Evolutionary conservation across 257 asterid species (phyloP), one percentile per base, ranked within the genome.

Genomic region (Solanum sejunctum): DNA sequence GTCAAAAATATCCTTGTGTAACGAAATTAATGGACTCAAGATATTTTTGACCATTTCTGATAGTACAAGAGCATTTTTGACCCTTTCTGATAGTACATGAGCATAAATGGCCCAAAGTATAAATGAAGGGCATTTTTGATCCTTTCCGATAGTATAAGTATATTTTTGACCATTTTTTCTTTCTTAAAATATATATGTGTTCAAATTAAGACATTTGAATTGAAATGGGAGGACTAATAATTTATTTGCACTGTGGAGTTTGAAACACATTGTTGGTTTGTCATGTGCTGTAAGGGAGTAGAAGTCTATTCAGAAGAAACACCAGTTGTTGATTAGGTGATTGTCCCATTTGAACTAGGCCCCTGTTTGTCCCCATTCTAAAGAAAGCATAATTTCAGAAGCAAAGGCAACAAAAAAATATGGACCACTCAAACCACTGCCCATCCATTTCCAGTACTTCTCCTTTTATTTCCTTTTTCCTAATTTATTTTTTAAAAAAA

Each of bases 351-450:
- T 8, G 45, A 16, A 52, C 49, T 26, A 45, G 55, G 82, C 47
- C 82, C 82, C 82, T 78, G 11, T 78, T 78, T 78, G 82, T 78
- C 85, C 80, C 70, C 52, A 78, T 56, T 17, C 10, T 49, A 87
- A 85, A 73, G 82, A 43, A 80, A 85, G 43, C 86, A 84, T 10
- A 77, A 26, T 83, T 83, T 63, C 79, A 75, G 83, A 75, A 80
- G 79, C 84, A 80, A 49, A 87, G 23, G 63, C 52, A 72, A 69
- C 73, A 26, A 23, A 81, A 54, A 54, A 43, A 49, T 32, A 66
- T 82, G 96, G 93, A 88, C 93, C 92, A 90, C 90, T 85, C 66
- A 88, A 32, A 89, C 88, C 87, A 85, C 89, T 85, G 87, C 91
- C 51, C 39, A 8, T 82, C 80, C 84, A 79, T 79, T 88, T 86